A percentile compares a stretch with the other conserved stretches of the same genome.
Evolutionary conservation across 306 rosid genomes (phyloP).

Genomic region (Ziziphus jujuba): DNA sequence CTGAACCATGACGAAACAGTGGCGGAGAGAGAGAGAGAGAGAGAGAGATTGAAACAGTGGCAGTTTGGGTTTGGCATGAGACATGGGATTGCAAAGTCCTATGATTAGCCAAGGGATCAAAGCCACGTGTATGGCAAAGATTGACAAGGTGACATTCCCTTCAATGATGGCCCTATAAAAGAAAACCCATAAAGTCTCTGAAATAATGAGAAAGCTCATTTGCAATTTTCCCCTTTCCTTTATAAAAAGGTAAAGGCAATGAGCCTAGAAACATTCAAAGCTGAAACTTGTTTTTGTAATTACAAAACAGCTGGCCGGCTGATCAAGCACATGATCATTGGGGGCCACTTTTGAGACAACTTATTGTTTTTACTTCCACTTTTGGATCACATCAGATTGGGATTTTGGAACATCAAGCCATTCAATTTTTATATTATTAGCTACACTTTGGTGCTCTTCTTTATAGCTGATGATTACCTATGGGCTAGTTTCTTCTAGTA

Average conservation of each 20-base stretch:
- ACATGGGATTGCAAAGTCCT: too few species aligned
- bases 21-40: too few species aligned
- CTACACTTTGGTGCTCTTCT: too few species aligned
- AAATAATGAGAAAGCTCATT: constrained; percentile 40
- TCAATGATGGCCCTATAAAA: constrained; percentile 29
- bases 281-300: constrained; percentile 31
- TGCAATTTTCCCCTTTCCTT: constrained; percentile 33
- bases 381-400: background rate
- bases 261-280: constrained; percentile 24
- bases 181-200: constrained; percentile 25
- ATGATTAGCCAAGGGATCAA: constrained; percentile 12
- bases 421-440: too few species aligned
- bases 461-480: background rate
- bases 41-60: too few species aligned
- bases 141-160: constrained; percentile 30
- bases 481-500: background rate
- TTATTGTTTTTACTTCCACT: constrained; percentile 15
- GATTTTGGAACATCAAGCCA: too few species aligned
- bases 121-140: constrained; percentile 40
- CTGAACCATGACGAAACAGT: too few species aligned
- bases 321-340: constrained; percentile 40
- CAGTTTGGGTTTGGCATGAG: too few species aligned
- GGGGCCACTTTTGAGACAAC: constrained; percentile 17
- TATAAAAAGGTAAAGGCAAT: constrained; percentile 23
- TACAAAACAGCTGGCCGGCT: constrained; percentile 25